Base-by-base conservation (phyloP, 805 yeast genomes). In the Nakazawaea ambrosiae region DNA sequence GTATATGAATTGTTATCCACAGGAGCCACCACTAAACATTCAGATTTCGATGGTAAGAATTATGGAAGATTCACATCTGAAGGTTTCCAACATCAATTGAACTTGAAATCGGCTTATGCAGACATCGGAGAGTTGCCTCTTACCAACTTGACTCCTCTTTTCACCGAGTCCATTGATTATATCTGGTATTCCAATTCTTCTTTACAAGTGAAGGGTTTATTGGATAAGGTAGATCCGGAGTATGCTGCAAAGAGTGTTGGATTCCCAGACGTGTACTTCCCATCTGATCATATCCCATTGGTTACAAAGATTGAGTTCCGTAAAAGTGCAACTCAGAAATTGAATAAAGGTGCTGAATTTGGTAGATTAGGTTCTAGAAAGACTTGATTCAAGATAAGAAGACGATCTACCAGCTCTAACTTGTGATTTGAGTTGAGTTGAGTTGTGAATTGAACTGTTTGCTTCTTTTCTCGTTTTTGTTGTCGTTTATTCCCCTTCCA, bases 221-320 rank as follows among this genome's bases (percentile, higher is more conserved):
- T 90, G 38, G 97, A 96, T 20, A 76, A 78, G 49, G 75, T 89
- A 30, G 97, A 90, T 55, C 69, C 69, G 32, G 83, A 81, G 3
- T 92, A 92, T 56, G 69, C 81, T 33, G 65, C 73, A 39, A 79
- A 79, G 47, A 78, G 78, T 44, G 81, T 92, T 55, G 99, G 97
- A 6, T 78, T 92, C 59, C 99, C 99, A 16, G 86, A 86, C 54
- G 86, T 88, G 17, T 85, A 88, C 56, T 83, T 81, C 64, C 96
- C 97, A 18, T 85, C 95, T 34, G 97, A 90, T 60, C 97, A 90
- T 61, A 74, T 90, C 50, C 89, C 96, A n/a, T 64, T 90, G 44
- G 73, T 87, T 39, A 70, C 89, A 15, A 78, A 80, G 55, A 81
- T 90, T 51, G 85, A 78, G 50, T 75, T 88, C 53, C 75, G 73